These are phyloP conservation scores for Mimosa bimucronata DNA, from an alignment of 306 rosid genomes.

Conservation along the genomic window DNA sequence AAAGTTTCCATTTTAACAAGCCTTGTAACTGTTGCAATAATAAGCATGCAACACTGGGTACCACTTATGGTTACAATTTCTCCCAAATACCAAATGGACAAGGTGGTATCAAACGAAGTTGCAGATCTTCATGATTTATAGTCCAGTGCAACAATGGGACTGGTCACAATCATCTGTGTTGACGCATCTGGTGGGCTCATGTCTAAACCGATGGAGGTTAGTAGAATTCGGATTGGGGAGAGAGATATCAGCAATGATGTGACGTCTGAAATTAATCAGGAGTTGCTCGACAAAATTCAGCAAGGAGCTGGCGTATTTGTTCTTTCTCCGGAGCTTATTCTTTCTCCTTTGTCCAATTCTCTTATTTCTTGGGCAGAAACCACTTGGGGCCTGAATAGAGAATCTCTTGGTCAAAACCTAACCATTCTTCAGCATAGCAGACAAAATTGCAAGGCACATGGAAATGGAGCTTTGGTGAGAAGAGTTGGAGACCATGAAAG, in stretches of 20 bases:
- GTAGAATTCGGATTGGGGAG: conserved; percentile 50
- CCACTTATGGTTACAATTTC: conserved; percentile 53
- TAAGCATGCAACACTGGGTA: conserved; percentile 67
- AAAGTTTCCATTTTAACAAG: conserved; percentile 48
- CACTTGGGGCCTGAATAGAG: neutral
- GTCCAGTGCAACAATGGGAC: conserved; percentile 69
- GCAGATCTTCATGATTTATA: conserved; percentile 48
- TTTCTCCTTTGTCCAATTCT: neutral
- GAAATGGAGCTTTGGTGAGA: neutral
- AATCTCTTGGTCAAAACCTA: neutral
- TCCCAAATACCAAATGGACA: conserved; percentile 44
- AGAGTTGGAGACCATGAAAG: neutral
- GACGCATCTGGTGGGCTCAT: conserved; percentile 51
- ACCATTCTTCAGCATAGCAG: neutral
- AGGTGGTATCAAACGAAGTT: conserved; percentile 13
- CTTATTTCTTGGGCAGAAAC: conserved; percentile 4
- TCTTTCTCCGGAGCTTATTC: neutral
- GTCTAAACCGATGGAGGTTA: conserved; percentile 42
- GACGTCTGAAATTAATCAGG: conserved; percentile 8
- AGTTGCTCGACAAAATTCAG: conserved; percentile 37
- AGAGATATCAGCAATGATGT: conserved; percentile 37
- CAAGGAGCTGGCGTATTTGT: conserved; percentile 32
- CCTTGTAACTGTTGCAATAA: conserved; percentile 36
- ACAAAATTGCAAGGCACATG: neutral
- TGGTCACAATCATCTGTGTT: conserved; percentile 55